Evolutionary conservation across 2,329 filamentous ascomycete species (phyloP), one percentile per base, ranked within the genome.

Genomic region (Penicillium sp.): DNA sequence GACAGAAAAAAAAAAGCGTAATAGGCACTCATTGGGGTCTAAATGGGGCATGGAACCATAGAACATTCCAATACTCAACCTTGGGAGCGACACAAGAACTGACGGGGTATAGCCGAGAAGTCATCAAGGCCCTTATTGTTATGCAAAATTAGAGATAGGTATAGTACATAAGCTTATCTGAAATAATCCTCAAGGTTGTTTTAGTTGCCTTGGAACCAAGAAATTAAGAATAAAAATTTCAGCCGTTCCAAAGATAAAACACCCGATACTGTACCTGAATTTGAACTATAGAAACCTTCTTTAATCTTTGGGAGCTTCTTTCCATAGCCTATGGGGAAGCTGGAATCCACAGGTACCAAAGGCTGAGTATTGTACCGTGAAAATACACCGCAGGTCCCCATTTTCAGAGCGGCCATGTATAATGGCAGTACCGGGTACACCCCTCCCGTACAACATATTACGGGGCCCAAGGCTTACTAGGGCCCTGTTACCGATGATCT

Each of bases 61-160:
- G 27, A 49, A 54, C 27, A 49, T 40, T 6, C n/a, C 40, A 57
- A 9, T 18, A 29, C 46, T 26, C 12, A 61, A 58, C 57, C 58
- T 51, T 61, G 58, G 56, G 55, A 53, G 23, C 29, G 27, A 26
- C 44, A 22, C 18, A 62, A 51, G 45, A 57, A 49, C 52, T 35
- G 35, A 55, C 44, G 54, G 58, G 58, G 49, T 53, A 56, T 61
- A 62, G 53, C 57, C 54, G 55, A 60, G 60, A 42, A 52, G 25
- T 51, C 46, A 53, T 26, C 33, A 42, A 41, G 18, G 8, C 15
- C n/a, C 12, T 2, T 9, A 47, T 35, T 47, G 44, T 47, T 18
- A 9, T 29, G 29, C 18, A 45, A 18, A 11, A n/a, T n/a, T 43
- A 20, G n/a, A 45, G 9, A 31, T 33, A 45, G 9, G 22, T 33